A percentile compares a stretch with the other conserved stretches of the same genome.
phyloP scores from a whole-genome alignment of 108 stramenopile genomes.

The Conticribra guillardii region DNA sequence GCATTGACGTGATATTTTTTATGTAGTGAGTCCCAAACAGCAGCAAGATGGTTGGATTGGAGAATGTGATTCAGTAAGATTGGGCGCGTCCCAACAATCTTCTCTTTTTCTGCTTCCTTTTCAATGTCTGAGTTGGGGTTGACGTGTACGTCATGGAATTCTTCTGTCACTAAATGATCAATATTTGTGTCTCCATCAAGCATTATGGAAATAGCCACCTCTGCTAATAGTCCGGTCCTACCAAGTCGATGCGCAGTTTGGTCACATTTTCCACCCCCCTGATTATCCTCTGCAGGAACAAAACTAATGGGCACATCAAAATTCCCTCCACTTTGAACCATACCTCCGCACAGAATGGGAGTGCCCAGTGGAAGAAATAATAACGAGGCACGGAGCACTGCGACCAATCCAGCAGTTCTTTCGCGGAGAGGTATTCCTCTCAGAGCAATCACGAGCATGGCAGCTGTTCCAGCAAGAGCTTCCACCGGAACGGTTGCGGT shows the following conservation, averaged over 20 bases:
- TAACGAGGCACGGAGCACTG: slow-evolving; percentile 48
- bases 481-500: slow-evolving; percentile 32
- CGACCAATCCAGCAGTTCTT: slow-evolving; percentile 46
- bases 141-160: slow-evolving; percentile 1
- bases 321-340: slow-evolving; percentile 3
- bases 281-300: slow-evolving; percentile 12
- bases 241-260: slow-evolving; percentile 51
- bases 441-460: slow-evolving; percentile 58
- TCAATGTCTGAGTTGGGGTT: background rate
- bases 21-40: slow-evolving; percentile 27
- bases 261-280: slow-evolving; percentile 5
- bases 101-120: slow-evolving; percentile 18
- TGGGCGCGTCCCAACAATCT: slow-evolving; percentile 18
- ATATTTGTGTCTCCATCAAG: slow-evolving; percentile 58
- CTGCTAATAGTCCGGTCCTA: slow-evolving; percentile 58
- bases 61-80: slow-evolving; percentile 35
- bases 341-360: slow-evolving; percentile 6
- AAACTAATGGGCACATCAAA: slow-evolving; percentile 23
- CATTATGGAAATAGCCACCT: slow-evolving; percentile 70
- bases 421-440: slow-evolving; percentile 67
- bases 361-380: slow-evolving; percentile 30
- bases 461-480: slow-evolving; percentile 46
- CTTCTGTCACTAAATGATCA: slow-evolving; percentile 18
- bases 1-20: slow-evolving; percentile 19
- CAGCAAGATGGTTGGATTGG: slow-evolving; percentile 22